phyloP scores from a whole-genome alignment of 805 yeast species.

The Myxozyma kluyveri region DNA sequence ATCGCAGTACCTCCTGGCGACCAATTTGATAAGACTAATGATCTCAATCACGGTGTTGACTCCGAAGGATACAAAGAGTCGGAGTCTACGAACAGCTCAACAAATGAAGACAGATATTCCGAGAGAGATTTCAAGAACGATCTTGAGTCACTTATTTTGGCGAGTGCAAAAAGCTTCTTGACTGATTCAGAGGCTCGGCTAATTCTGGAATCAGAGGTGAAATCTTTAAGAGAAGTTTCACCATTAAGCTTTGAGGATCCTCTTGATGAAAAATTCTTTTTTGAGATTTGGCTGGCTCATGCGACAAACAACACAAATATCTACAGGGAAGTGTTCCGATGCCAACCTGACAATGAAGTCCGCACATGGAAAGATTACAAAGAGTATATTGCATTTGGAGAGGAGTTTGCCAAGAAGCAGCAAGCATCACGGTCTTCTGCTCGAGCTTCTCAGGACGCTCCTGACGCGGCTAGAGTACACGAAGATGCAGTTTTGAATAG shows the following conservation, averaged over 20 bases:
- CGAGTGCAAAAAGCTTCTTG: slow-evolving; percentile 18
- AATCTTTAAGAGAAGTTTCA: slow-evolving; percentile 56
- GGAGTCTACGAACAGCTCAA: too few species aligned
- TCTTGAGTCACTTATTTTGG: slow-evolving; percentile 11
- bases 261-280: slow-evolving; percentile 71
- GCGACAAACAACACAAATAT: slow-evolving; percentile 82
- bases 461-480: neutral
- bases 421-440: neutral
- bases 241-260: slow-evolving; percentile 92
- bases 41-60: neutral
- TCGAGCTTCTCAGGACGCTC: neutral
- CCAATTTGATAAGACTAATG: neutral
- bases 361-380: slow-evolving; percentile 87
- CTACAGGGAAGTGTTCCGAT: slow-evolving; percentile 80
- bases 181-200: slow-evolving; percentile 37
- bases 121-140: neutral
- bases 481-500: neutral
- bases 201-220: slow-evolving; percentile 49
- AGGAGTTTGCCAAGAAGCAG: slow-evolving; percentile 35
- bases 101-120: neutral
- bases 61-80: neutral
- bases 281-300: slow-evolving; percentile 77
- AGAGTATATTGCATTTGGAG: slow-evolving; percentile 34
- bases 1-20: slow-evolving; percentile 19
- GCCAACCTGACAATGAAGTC: slow-evolving; percentile 94